Evolutionary conservation across 1,284 basidiomycete genomes (phyloP).

Genomic region (Cystobasidium sp.): DNA sequence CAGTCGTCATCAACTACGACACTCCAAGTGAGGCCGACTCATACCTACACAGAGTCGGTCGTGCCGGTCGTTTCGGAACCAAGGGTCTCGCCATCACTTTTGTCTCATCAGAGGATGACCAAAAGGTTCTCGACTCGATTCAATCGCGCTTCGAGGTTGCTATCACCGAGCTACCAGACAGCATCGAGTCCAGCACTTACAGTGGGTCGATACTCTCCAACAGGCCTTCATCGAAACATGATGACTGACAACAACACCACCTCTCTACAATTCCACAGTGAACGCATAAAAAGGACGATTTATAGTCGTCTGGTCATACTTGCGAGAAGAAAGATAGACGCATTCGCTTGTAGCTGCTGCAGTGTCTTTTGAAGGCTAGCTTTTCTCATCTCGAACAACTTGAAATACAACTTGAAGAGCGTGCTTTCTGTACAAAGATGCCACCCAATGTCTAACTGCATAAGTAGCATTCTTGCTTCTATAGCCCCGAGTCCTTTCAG

Average conservation of each 20-base stretch:
- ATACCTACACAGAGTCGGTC: slow-evolving; percentile 96
- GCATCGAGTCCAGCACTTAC: slow-evolving; percentile 73
- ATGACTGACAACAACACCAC: not conserved
- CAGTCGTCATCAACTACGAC: slow-evolving; percentile 62
- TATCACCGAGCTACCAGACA: slow-evolving; percentile 87
- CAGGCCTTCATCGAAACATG: not conserved
- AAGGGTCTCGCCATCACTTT: slow-evolving; percentile 99
- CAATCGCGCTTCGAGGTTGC: slow-evolving; percentile 92
- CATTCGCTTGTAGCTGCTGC: not conserved
- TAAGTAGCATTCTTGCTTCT: too few relatives aligned
- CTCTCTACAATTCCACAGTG: slow-evolving; percentile 34
- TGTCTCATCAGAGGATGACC: slow-evolving; percentile 86
- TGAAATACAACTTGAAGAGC: too few relatives aligned
- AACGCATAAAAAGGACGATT: slow-evolving; percentile 28
- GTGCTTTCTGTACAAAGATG: too few relatives aligned
- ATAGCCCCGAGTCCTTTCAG: not conserved
- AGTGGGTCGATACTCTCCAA: slow-evolving; percentile 48
- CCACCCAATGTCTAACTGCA: too few relatives aligned
- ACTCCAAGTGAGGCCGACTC: slow-evolving; percentile 96
- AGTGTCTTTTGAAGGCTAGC: not conserved
- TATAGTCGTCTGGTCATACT: not conserved
- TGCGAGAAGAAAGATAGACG: not conserved
- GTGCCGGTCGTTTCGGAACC: slow-evolving; percentile 98
- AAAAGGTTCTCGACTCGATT: slow-evolving; percentile 88
- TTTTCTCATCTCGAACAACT: too few relatives aligned